Base-by-base conservation (phyloP, 768 basidiomycete species). In the Trametes punicea region DNA sequence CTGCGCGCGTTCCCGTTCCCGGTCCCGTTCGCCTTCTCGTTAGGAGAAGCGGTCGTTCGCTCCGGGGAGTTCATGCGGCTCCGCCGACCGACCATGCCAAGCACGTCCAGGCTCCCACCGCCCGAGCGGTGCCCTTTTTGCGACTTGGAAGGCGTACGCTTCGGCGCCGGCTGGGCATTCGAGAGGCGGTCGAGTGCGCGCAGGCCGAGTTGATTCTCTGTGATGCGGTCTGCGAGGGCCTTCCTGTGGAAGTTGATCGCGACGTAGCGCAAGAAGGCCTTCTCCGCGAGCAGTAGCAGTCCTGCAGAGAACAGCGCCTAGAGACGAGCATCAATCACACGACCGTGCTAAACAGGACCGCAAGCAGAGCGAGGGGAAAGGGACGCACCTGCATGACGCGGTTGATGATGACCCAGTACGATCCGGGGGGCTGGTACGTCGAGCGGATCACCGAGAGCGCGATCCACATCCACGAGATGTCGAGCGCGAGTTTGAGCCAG, bases 241-340 rank as follows among this genome's bases (percentile, higher is more conserved):
- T 81, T 86, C 60, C 82, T 78, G 67, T 91, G 88, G 67, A 91
- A 92, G 61, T 82, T 87, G 71, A 90, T 90, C 26, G 90, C 88
- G 41, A 90, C 82, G 57, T 84, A 83, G 63, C 84, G 87, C 29
- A 92, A 69, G 67, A 87, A 83, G 33, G 87, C 67, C 67, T 81
- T 83, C 65, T 83, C 81, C 26, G 68, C 74, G 11, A 82, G 73
- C 1, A 82, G 64, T 42, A 82, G 71, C 29, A 80, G 50, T 0
- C 69, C 64, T 0, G 73, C 68, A 10, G 77, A 66, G 59, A 82
- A 82, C 36, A 81, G 62, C 30, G 75, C 77, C 73, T 79, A 21
- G 3, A 20, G 45, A 15, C 20, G 67, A 45, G 38, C n/a, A n/a
- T 23, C 33, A 16, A 67, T 8, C 79, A 70, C 16, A 79, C 62